Evolutionary conservation across 106 monocot genomes (phyloP).

Genomic region (Apostasia ramifera): DNA sequence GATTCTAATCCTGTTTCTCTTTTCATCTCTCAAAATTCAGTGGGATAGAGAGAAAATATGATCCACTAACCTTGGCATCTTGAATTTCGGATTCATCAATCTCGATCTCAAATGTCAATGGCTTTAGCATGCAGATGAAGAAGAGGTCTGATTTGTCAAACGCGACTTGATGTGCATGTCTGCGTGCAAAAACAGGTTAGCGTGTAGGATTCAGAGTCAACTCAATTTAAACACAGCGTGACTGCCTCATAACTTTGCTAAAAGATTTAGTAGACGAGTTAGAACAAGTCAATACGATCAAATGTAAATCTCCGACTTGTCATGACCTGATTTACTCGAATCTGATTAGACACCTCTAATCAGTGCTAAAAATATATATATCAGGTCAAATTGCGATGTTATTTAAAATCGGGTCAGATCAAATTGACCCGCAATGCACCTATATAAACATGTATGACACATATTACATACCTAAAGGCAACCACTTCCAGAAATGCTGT

Average conservation of each 20-base stretch:
- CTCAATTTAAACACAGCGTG: neutral
- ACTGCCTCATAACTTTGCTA: neutral
- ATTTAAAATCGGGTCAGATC: neutral
- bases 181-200: conserved; percentile 6
- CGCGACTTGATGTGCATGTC: conserved; percentile 78
- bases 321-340: neutral
- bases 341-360: neutral
- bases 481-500: conserved; percentile 65
- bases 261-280: neutral
- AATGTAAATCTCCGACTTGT: neutral
- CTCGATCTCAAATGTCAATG: conserved; percentile 49
- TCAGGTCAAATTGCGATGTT: neutral
- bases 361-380: neutral
- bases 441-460: neutral
- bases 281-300: neutral
- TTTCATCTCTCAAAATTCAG: too few relatives aligned
- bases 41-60: neutral
- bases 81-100: conserved; percentile 68
- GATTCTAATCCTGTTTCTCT: too few relatives aligned
- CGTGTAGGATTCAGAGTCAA: neutral
- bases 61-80: conserved; percentile 57
- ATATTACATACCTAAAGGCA: conserved; percentile 63
- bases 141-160: conserved; percentile 83
- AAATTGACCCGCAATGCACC: neutral
- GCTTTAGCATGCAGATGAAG: conserved; percentile 77